Evolutionary conservation across 306 rosid genomes (phyloP).

Genomic region (Gleditsia sinensis): DNA sequence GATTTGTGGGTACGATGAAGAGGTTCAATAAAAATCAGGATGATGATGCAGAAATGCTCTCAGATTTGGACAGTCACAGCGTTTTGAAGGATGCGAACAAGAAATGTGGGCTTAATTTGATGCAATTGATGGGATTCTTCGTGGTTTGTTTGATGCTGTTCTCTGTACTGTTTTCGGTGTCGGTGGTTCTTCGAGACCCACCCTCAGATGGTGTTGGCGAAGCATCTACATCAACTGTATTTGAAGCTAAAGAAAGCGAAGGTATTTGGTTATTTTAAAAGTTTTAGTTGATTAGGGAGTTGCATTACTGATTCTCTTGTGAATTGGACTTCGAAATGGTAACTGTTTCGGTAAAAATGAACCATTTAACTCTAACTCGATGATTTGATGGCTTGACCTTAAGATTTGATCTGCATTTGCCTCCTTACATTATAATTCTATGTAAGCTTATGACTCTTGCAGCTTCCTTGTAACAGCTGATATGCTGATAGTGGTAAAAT

Average conservation of each 20-base stretch:
- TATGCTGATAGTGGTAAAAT: neutral
- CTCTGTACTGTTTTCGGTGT: constrained; percentile 74
- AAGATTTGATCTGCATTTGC: constrained; percentile 11
- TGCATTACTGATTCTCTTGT: neutral
- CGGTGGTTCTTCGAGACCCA: constrained; percentile 73
- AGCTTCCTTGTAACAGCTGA: neutral
- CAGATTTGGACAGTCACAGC: constrained; percentile 35
- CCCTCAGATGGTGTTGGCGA: constrained; percentile 66
- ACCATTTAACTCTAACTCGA: neutral
- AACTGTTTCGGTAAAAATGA: neutral
- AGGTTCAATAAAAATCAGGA: constrained; percentile 44
- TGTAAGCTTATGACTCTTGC: neutral
- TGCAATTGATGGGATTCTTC: constrained; percentile 65
- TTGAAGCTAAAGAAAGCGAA: constrained; percentile 33
- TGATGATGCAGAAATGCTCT: constrained; percentile 26
- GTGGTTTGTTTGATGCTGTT: constrained; percentile 59
- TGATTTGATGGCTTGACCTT: neutral
- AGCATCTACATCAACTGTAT: constrained; percentile 31
- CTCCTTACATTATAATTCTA: neutral
- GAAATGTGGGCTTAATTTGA: constrained; percentile 43
- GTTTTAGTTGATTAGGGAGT: neutral
- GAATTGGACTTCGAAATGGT: neutral
- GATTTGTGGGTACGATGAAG: constrained; percentile 50
- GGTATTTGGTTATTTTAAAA: constrained; percentile 34
- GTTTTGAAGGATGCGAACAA: constrained; percentile 39